Percentiles rank a stretch among this genome's conserved stretches.
Evolutionary conservation across 2,329 filamentous ascomycete species (phyloP).

Genomic region (Venturia pyrina): DNA sequence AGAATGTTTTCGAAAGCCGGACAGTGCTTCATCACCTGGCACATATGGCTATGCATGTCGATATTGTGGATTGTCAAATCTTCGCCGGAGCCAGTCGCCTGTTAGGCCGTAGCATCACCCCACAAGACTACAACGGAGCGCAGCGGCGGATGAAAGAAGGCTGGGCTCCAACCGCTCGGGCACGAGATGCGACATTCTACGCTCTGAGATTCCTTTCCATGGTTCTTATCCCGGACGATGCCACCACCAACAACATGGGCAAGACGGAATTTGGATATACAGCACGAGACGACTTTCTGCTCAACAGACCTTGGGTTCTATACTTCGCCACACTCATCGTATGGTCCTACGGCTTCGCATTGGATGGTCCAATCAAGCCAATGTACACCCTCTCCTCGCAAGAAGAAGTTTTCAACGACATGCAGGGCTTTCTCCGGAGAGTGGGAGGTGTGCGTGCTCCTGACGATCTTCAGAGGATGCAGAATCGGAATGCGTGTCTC

Average conservation of each 20-base stretch:
- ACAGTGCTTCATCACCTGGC: slow-evolving; percentile 88
- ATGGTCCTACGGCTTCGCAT: slow-evolving; percentile 87
- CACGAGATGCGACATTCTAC: slow-evolving; percentile 85
- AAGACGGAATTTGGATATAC: slow-evolving; percentile 48
- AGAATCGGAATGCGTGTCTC: slow-evolving; percentile 72
- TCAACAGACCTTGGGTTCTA: slow-evolving; percentile 90
- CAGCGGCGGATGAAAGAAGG: slow-evolving; percentile 74
- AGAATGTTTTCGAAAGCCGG: slow-evolving; percentile 74
- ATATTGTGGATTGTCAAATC: slow-evolving; percentile 95
- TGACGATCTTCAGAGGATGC: slow-evolving; percentile 63
- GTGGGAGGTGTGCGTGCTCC: slow-evolving; percentile 65
- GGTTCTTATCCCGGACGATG: slow-evolving; percentile 50
- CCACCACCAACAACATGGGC: slow-evolving; percentile 19
- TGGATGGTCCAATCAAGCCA: slow-evolving; percentile 64
- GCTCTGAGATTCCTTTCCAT: slow-evolving; percentile 79
- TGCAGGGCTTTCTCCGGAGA: slow-evolving; percentile 66
- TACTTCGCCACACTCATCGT: slow-evolving; percentile 89
- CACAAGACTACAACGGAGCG: slow-evolving; percentile 69
- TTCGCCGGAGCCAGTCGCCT: slow-evolving; percentile 81
- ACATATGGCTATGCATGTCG: slow-evolving; percentile 96
- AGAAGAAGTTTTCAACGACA: slow-evolving; percentile 61
- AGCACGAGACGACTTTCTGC: slow-evolving; percentile 75
- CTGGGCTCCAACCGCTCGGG: slow-evolving; percentile 83
- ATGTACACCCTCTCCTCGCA: slow-evolving; percentile 44
- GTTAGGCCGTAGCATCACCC: slow-evolving; percentile 74